Evolutionary conservation across 176 grass and related monocot species (phyloP), one percentile per base, ranked within the genome.

Genomic region (Microstegium vimineum): DNA sequence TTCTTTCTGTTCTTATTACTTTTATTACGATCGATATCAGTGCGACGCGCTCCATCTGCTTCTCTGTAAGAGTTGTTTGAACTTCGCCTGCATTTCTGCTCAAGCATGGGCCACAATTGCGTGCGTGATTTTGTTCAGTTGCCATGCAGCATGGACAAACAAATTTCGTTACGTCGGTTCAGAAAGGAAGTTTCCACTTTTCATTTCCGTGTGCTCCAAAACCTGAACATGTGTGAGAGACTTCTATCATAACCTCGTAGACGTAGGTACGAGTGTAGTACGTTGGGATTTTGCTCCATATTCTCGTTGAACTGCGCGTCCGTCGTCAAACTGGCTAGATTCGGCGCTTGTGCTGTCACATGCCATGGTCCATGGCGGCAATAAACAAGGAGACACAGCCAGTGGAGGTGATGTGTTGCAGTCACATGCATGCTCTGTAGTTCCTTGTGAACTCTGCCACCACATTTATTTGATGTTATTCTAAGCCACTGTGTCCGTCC

Each of bases 391-490:
- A 28, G 61, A 8, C 18, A 18, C n/a, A 81, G 3, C 74, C 47
- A 46, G 17, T 18, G 77, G 71, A 37, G 30, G 14, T 63, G 52
- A 46, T 70, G 77, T 20, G 34, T 63, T 84, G 86, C 82, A 76
- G 75, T 89, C 87, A 85, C 87, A 89, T 85, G 87, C 82, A 71
- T 82, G 72, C 2, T 11, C 33, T 75, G 54, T 80, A 71, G 33
- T 81, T 77, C 63, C 76, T 71, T 85, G 77, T 81, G 77, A 75
- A 25, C 17, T 70, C 23, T 71, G 87, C 40, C 57, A 35, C 65
- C 27, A 0, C 59, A 28, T 59, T 52, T 11, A 28, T 59, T 52
- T 11, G 45, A 69, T 11, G 30, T 47, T 70, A 76, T 81, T 81
- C 76, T 41, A 63, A 26, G 1, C 31, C 51, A 31, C 67, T 64